Evolutionary conservation across 2,329 filamentous ascomycete species (phyloP).

Genomic region (Ceratocystis papillata): DNA sequence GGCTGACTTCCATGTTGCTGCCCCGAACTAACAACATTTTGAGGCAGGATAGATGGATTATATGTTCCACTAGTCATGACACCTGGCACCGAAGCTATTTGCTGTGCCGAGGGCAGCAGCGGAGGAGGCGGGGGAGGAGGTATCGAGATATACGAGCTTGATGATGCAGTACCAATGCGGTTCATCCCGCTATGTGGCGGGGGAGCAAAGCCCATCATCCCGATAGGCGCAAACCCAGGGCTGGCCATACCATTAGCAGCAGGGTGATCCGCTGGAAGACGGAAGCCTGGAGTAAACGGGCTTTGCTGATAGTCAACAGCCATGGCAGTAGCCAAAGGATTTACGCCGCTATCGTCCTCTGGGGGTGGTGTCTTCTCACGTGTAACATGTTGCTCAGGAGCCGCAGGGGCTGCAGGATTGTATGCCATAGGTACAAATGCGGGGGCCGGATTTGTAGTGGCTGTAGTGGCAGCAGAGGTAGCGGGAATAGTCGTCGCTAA

Average conservation of each 20-base stretch:
- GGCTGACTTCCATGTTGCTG: slow-evolving; percentile 13
- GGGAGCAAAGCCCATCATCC: slow-evolving; percentile 31
- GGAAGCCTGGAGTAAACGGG: slow-evolving; percentile 44
- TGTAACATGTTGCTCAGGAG: slow-evolving; percentile 59
- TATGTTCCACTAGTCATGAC: slow-evolving; percentile 27
- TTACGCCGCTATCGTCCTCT: slow-evolving; percentile 39
- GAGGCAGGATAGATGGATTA: slow-evolving; percentile 10
- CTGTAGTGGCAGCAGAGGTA: slow-evolving; percentile 31
- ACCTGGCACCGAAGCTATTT: slow-evolving; percentile 20
- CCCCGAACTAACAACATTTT: slow-evolving; percentile 15
- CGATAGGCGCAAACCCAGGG: slow-evolving; percentile 37
- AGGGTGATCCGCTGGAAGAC: slow-evolving; percentile 38
- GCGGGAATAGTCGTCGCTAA: slow-evolving; percentile 14
- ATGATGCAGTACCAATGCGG: slow-evolving; percentile 41
- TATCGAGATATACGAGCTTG: slow-evolving; percentile 27
- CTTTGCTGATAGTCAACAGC: slow-evolving; percentile 45
- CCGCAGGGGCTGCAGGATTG: slow-evolving; percentile 67
- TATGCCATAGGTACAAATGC: slow-evolving; percentile 57
- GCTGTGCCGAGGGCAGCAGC: slow-evolving; percentile 28
- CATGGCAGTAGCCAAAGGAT: slow-evolving; percentile 49
- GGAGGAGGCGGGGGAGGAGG: slow-evolving; percentile 33
- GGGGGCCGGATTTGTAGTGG: slow-evolving; percentile 26
- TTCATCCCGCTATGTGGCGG: slow-evolving; percentile 37
- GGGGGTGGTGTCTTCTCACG: slow-evolving; percentile 71
- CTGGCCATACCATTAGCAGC: slow-evolving; percentile 35